Evolutionary conservation across 148 eudicot species (phyloP), one percentile per base, ranked within the genome.

Genomic region (Rhododendron ovatum): DNA sequence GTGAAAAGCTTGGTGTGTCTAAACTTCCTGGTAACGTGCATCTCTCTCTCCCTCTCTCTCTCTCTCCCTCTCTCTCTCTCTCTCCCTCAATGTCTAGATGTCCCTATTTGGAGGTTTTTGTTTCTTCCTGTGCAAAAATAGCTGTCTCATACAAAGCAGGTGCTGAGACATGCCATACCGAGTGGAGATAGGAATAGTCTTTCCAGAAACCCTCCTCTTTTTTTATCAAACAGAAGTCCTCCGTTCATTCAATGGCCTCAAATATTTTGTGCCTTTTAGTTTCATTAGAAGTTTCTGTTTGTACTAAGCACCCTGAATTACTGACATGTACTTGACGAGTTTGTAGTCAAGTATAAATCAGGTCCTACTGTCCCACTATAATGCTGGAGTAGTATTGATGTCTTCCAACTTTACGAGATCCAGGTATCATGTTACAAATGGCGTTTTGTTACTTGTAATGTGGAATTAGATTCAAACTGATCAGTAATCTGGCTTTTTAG

Each of bases 1-100:
- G 99, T 87, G 98, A 96, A 85, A 92, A 91, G 83, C 92, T 96
- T 83, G 99, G 93, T 82, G 98, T 96, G 82, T 92, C 92, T 13
- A 95, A 95, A 87, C 98, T 94, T 91, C 99, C 99, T 91, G 99
- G 99, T 96, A 89, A 82, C 53, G 78, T 53, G 50, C 69, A 53
- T 51, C 35, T 13, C 47, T 24, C 15, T 3, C 50, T n/a, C 50
- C 28, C 65, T 78, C 71, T 33, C 26, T 73, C 65, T 82, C 14
- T 51, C 71, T 47, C 43, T 37, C 67, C 14, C 57, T 53, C 57
- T 53, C 57, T 14, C 5, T 2, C 18, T 13, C 17, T 41, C 35
- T 35, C 6, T 2, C 43, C 0, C 6, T 2, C 5, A 53, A 12
- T 80, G 37, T 41, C 22, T 85, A 9, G 63, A 51, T 24, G 35